Evolutionary conservation across 345 rosid species (phyloP).

Genomic region (Euphorbia pulcherrima): DNA sequence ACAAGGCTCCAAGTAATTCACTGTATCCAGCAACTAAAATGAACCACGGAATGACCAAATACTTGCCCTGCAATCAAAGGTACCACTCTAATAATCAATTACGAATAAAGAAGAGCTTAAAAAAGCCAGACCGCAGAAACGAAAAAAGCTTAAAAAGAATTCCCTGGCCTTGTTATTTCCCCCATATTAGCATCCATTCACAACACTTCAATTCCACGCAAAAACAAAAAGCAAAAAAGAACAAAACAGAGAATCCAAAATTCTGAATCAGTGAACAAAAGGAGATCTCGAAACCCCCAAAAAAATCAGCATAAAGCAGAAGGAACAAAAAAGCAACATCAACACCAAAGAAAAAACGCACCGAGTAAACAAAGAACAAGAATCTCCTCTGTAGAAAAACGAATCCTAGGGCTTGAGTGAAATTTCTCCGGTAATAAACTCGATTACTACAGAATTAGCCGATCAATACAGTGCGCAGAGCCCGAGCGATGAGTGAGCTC

Average conservation of each 20-base stretch:
- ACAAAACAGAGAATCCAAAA: slow-evolving; percentile 18
- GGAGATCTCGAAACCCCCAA: slow-evolving; percentile 17
- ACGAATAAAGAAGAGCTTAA: not conserved
- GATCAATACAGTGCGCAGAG: not conserved
- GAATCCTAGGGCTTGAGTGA: not conserved
- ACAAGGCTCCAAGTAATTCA: slow-evolving; percentile 5
- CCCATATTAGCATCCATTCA: slow-evolving; percentile 2
- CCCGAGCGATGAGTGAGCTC: slow-evolving; percentile 20
- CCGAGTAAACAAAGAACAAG: slow-evolving; percentile 19
- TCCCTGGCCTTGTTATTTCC: slow-evolving; percentile 11
- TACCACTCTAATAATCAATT: not conserved
- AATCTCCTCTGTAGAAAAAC: slow-evolving; percentile 13
- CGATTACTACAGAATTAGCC: not conserved
- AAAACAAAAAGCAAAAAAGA: slow-evolving; percentile 5
- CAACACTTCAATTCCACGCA: slow-evolving; percentile 26
- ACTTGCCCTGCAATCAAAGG: slow-evolving; percentile 28
- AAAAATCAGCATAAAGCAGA: not conserved
- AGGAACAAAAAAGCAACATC: slow-evolving; percentile 11
- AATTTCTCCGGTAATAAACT: not conserved
- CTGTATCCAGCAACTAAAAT: slow-evolving; percentile 21
- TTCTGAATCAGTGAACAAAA: slow-evolving; percentile 12
- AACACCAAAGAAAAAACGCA: slow-evolving; percentile 17
- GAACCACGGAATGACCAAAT: slow-evolving; percentile 12
- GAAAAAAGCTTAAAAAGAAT: slow-evolving; percentile 12
- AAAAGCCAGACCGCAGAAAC: slow-evolving; percentile 12